Base-by-base conservation (phyloP, 805 yeast species). In the Huiozyma naganishii region DNA sequence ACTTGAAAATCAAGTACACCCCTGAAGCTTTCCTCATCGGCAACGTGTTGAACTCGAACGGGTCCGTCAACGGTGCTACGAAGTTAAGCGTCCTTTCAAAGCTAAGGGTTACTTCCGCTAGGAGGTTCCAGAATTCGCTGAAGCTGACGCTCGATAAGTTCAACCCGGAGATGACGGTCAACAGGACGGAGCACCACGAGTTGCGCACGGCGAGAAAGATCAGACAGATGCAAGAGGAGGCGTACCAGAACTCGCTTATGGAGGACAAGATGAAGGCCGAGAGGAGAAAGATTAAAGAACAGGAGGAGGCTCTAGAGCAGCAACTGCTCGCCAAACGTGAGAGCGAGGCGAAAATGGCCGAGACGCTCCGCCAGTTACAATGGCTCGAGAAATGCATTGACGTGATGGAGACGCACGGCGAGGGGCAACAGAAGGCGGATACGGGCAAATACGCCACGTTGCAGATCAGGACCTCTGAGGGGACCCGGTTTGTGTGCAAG, bases 221-320 rank as follows among this genome's bases (percentile, higher is more conserved):
- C 13, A 72, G 77, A 50, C 72, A 75, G 51, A 71, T 76, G 48
- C 92, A 83, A 58, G 87, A 83, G 51, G 64, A 67, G 40, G 86
- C 85, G 13, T 84, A 77, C 54, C 71, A 76, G 50, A 73, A 70
- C 47, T 77, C 87, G 0, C 62, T 83, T 41, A 63, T 71, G 32
- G 68, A 66, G 39, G 92, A 84, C 60, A 70, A 66, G 50, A 51
- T 69, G 36, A 78, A 80, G 53, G 74, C 73, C 53, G 61, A 68
- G 35, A 66, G 72, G 47, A 73, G 70, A 49, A 57, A 62, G 39
- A 50, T 51, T 27, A 53, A 48, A 23, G 47, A 48, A 30, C 46
- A 52, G 32, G 48, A 42, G 29, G 13, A 7, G 27, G 23, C 4
- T 2, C 38, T 23, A 27, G 53, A 32, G 36, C 29, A 32, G 27